Base-by-base conservation (phyloP, 2,329 filamentous ascomycete genomes). In the Chaetomium globosum region DNA sequence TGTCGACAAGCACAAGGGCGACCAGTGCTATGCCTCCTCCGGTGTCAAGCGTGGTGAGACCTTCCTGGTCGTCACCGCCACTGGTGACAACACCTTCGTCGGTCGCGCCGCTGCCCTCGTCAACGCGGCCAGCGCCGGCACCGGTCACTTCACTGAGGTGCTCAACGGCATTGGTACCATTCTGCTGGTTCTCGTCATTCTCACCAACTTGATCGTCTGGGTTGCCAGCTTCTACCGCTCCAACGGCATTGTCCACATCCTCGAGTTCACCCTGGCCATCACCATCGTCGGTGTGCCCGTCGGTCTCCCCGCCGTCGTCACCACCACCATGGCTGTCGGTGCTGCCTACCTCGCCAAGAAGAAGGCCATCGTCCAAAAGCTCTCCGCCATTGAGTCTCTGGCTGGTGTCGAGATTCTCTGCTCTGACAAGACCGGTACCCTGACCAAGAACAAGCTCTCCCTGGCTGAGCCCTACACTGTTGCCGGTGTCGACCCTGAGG, bases 371-470 rank as follows among this genome's bases (percentile, higher is more conserved):
- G 92, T 96, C 71, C 92, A 96, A 82, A 96, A 94, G 83, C 87
- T 96, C 61, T 92, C 89, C 39, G 92, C 92, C 70, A 96, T 96
- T 68, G 92, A 96, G 83, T 96, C 92, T 30, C 85, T 96, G 70
- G 92, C 92, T 75, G 92, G 92, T 83, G 93, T 96, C 68, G 90
- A 96, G 80, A 95, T 96, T 78, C 89, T 96, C 64, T 96, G 92
- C 84, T 94, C 92, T 61, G 92, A 96, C 85, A 96, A 96, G 86
- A 96, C 92, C 33, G 92, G 92, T 81, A 96, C 92, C 65, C 81
- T 96, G 76, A 96, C 92, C 76, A 95, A 94, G 85, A 96, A 96
- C 85, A 96, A 95, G 83, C 87, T 96, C 26, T 94, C 92, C 69
- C 84, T 96, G 55, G 84, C 90, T 60, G 92, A 96, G 76, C 92